phyloP scores from a whole-genome alignment of 2,329 filamentous ascomycete genomes.

The Exophiala sp. region DNA sequence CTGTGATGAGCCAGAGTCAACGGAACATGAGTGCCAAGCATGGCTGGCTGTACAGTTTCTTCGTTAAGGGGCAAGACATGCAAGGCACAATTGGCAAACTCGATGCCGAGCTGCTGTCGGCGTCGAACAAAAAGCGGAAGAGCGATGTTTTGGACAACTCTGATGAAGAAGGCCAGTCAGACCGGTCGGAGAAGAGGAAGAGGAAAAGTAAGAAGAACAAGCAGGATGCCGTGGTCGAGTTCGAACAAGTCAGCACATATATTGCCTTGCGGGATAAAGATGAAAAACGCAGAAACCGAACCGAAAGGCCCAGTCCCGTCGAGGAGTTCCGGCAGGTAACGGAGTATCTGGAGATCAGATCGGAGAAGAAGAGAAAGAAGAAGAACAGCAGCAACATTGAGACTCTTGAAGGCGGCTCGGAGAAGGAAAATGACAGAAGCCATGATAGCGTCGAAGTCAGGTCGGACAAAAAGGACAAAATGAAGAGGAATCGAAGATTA shows the following conservation, averaged over 20 bases:
- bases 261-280: slow-evolving; percentile 20
- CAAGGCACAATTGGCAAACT: slow-evolving; percentile 57
- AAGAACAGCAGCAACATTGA: too few relatives aligned
- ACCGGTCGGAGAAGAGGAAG: slow-evolving; percentile 9
- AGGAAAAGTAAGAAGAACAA: background rate
- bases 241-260: slow-evolving; percentile 18
- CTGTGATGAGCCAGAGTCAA: slow-evolving; percentile 26
- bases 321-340: slow-evolving; percentile 24
- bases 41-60: slow-evolving; percentile 70
- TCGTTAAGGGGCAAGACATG: slow-evolving; percentile 74
- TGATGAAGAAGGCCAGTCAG: slow-evolving; percentile 2
- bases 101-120: slow-evolving; percentile 16
- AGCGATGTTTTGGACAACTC: slow-evolving; percentile 21
- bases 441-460: too few relatives aligned
- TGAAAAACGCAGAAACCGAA: slow-evolving; percentile 14
- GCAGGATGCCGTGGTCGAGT: slow-evolving; percentile 8
- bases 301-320: slow-evolving; percentile 14
- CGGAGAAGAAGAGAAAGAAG: slow-evolving; percentile 15
- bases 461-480: slow-evolving; percentile 9
- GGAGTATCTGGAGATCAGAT: slow-evolving; percentile 20
- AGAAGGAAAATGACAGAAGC: too few relatives aligned
- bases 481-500: background rate
- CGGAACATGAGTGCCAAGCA: slow-evolving; percentile 38
- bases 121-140: slow-evolving; percentile 22
- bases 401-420: too few relatives aligned